A percentile compares a stretch with the other conserved stretches of the same genome.
Conservation (phyloP, 805 yeast genomes). For the Saccharomycodes ludwigii region DNA sequence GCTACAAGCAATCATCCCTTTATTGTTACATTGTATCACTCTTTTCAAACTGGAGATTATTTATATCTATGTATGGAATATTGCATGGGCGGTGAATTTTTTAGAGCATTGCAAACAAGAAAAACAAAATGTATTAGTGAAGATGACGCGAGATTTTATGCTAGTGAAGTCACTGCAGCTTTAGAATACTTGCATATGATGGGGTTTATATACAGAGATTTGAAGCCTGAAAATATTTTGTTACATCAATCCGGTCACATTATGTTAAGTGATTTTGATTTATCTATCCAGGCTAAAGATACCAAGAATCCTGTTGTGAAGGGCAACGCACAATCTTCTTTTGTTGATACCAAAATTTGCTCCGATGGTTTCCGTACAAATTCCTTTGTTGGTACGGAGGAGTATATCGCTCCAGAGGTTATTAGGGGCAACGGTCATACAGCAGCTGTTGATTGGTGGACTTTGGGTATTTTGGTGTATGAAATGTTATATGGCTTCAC, state of each 20-base stretch:
- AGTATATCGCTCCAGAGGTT: slow-evolving; percentile 97
- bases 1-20: slow-evolving; percentile 96
- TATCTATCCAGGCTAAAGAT: slow-evolving; percentile 76
- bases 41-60: slow-evolving; percentile 89
- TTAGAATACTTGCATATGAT: slow-evolving; percentile 87
- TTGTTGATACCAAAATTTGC: slow-evolving; percentile 82
- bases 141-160: slow-evolving; percentile 83
- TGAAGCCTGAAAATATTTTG: slow-evolving; percentile 91
- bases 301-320: slow-evolving; percentile 51
- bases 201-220: slow-evolving; percentile 95
- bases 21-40: slow-evolving; percentile 89
- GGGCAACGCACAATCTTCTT: slow-evolving; percentile 22
- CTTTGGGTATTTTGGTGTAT: slow-evolving; percentile 80
- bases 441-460: slow-evolving; percentile 99
- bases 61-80: slow-evolving; percentile 94
- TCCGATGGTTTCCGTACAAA: slow-evolving; percentile 94
- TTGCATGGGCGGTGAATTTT: slow-evolving; percentile 98
- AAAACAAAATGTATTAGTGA: slow-evolving; percentile 77
- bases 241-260: slow-evolving; percentile 96
- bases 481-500: slow-evolving; percentile 96
- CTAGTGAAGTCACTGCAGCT: slow-evolving; percentile 95
- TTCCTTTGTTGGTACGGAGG: slow-evolving; percentile 98
- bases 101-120: slow-evolving; percentile 88
- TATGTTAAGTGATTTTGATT: slow-evolving; percentile 93
- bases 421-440: slow-evolving; percentile 96